Conservation (phyloP, 2,329 filamentous ascomycete species). For the Paraphoma sp. region DNA sequence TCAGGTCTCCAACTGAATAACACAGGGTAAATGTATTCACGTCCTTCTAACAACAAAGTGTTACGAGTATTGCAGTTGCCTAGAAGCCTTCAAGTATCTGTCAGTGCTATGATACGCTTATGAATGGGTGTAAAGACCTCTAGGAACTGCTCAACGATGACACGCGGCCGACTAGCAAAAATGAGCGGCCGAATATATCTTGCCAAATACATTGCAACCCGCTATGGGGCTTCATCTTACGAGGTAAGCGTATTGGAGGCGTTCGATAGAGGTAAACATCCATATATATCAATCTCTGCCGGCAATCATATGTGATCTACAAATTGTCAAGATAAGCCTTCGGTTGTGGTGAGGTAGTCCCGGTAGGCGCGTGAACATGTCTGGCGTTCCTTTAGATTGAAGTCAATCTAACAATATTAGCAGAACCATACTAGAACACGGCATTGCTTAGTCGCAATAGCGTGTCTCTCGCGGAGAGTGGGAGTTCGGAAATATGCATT, state of each 20-base stretch:
- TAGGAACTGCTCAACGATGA: too few relatives aligned
- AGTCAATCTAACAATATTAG: slow-evolving; percentile 3
- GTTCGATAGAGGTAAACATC: not conserved
- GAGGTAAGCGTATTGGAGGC: not conserved
- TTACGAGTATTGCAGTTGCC: too few relatives aligned
- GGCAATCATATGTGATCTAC: slow-evolving; percentile 7
- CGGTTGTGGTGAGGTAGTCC: not conserved
- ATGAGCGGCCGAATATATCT: too few relatives aligned
- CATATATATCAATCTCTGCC: not conserved
- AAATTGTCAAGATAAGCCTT: slow-evolving; percentile 6
- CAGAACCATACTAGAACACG: slow-evolving; percentile 3
- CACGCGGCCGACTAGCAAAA: too few relatives aligned
- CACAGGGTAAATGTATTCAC: too few relatives aligned
- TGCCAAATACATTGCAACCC: slow-evolving; percentile 4
- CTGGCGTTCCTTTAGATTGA: slow-evolving; percentile 2
- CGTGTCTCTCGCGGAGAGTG: too few relatives aligned
- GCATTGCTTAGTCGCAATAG: not conserved
- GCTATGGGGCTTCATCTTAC: not conserved
- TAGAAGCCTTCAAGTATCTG: too few relatives aligned
- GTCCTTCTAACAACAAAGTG: too few relatives aligned
- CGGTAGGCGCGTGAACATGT: not conserved
- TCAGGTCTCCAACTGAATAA: slow-evolving; percentile 1
- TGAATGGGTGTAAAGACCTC: too few relatives aligned
- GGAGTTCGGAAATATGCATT: too few relatives aligned
- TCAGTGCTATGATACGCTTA: too few relatives aligned